These are phyloP conservation scores for Cryptosporidium viatorum DNA, from an alignment of 169 alveolate species.

Conservation along the genomic window DNA sequence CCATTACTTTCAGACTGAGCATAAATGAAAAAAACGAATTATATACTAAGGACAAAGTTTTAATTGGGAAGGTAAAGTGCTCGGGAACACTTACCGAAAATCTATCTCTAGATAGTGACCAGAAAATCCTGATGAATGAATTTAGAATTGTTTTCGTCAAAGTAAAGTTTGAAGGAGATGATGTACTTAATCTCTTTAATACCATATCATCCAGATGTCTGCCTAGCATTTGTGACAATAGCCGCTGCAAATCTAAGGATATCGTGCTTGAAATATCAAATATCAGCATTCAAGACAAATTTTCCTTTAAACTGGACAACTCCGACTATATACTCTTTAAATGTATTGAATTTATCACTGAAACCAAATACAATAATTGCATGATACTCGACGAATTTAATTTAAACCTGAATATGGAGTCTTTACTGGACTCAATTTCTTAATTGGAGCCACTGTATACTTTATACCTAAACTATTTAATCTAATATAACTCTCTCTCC, in stretches of 20 bases:
- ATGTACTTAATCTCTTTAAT: constrained; percentile 2
- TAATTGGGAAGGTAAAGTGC: constrained; percentile 13
- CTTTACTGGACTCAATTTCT: constrained; percentile 8
- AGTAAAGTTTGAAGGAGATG: constrained; percentile 14
- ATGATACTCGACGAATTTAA: not conserved
- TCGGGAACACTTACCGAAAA: not conserved
- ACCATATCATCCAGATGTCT: not conserved
- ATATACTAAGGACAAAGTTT: constrained; percentile 21
- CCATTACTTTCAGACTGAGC: constrained; percentile 1
- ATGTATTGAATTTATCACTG: constrained; percentile 28
- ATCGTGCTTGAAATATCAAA: constrained; percentile 20
- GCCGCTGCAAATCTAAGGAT: not conserved
- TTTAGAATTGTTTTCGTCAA: constrained; percentile 5
- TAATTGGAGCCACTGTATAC: not conserved
- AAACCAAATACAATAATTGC: not conserved
- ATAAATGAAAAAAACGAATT: constrained; percentile 23
- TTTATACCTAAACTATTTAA: not conserved
- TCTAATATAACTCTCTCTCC: constrained; percentile 74
- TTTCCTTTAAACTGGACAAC: not conserved
- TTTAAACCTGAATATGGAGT: constrained; percentile 40
- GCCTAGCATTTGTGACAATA: not conserved
- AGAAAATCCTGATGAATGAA: constrained; percentile 11
- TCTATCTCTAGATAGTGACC: constrained; percentile 37
- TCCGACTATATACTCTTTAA: constrained; percentile 30
- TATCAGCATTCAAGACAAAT: constrained; percentile 5